Percentiles rank a stretch among this genome's conserved stretches.
Conservation (phyloP, 257 asterid genomes). For the Ballota nigra region DNA sequence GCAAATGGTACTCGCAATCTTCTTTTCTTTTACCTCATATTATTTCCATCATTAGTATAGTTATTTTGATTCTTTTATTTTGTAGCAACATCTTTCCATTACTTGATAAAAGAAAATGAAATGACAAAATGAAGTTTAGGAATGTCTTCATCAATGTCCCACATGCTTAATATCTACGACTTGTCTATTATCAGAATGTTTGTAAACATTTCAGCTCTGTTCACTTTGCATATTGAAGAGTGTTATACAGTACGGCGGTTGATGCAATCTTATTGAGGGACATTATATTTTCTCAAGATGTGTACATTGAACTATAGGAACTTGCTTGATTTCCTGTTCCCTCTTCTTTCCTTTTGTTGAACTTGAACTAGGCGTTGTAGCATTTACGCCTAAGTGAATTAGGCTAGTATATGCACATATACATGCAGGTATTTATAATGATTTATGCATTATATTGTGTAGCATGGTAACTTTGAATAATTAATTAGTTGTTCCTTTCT, state of each 20-base stretch:
- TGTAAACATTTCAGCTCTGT: too few relatives aligned
- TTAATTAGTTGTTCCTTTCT: too few relatives aligned
- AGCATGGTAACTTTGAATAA: too few relatives aligned
- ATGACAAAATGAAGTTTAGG: neutral
- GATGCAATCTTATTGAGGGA: neutral
- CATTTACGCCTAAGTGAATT: neutral
- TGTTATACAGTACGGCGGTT: neutral
- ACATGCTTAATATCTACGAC: too few relatives aligned
- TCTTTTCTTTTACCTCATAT: neutral
- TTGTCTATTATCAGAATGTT: too few relatives aligned
- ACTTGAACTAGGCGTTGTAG: neutral
- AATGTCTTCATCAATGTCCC: too few relatives aligned
- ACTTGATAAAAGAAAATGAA: neutral
- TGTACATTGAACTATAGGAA: neutral
- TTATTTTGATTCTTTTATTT: constrained; percentile 11
- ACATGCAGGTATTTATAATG: too few relatives aligned
- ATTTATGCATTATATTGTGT: too few relatives aligned
- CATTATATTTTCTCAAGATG: neutral
- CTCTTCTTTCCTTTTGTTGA: neutral
- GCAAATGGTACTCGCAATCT: constrained; percentile 16
- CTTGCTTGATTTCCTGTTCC: neutral
- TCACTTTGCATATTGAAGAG: neutral
- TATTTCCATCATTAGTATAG: neutral
- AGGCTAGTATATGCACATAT: too few relatives aligned
- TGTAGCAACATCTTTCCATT: constrained; percentile 7